A percentile compares a stretch with the other conserved stretches of the same genome.
Evolutionary conservation across 2,329 filamentous ascomycete species (phyloP).

Genomic region (Dissoconium aciculare): DNA sequence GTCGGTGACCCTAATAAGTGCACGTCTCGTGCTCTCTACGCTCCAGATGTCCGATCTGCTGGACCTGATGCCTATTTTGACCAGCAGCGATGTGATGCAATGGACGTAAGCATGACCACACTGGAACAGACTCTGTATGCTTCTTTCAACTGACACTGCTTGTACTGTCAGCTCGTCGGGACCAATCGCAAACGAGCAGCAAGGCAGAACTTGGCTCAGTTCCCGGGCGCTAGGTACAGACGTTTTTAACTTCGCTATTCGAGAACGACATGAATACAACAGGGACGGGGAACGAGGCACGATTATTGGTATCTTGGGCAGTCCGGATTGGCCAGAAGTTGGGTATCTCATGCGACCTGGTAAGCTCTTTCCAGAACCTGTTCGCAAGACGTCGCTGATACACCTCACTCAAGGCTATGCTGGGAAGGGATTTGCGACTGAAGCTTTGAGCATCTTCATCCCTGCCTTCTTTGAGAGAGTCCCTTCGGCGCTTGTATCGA

Average conservation of each 20-base stretch:
- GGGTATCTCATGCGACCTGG: conserved; percentile 31
- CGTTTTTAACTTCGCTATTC: conserved; percentile 44
- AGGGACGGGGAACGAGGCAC: conserved; percentile 43
- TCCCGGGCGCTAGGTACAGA: conserved; percentile 23
- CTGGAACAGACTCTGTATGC: background rate
- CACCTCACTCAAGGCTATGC: conserved; percentile 9
- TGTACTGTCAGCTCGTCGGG: conserved; percentile 7
- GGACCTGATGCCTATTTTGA: conserved; percentile 34
- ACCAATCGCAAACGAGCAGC: conserved; percentile 8
- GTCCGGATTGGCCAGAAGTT: conserved; percentile 27
- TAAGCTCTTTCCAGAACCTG: conserved; percentile 7
- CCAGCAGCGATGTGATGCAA: conserved; percentile 47
- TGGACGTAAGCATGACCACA: conserved; percentile 39
- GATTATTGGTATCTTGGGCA: conserved; percentile 30
- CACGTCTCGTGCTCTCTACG: conserved; percentile 11
- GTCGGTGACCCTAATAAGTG: conserved; percentile 7
- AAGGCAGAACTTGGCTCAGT: conserved; percentile 25
- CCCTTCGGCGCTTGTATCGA: conserved; percentile 16
- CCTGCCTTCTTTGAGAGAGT: conserved; percentile 27
- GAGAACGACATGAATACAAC: too few species aligned
- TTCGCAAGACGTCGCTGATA: conserved; percentile 1
- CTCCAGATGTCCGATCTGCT: conserved; percentile 11
- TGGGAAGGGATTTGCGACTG: conserved; percentile 31
- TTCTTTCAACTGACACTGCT: conserved; percentile 32
- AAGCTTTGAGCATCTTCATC: conserved; percentile 30